These are phyloP conservation scores for Aureobasidium pullulans DNA, from an alignment of 2,329 filamentous ascomycete species.

Conservation along the genomic window DNA sequence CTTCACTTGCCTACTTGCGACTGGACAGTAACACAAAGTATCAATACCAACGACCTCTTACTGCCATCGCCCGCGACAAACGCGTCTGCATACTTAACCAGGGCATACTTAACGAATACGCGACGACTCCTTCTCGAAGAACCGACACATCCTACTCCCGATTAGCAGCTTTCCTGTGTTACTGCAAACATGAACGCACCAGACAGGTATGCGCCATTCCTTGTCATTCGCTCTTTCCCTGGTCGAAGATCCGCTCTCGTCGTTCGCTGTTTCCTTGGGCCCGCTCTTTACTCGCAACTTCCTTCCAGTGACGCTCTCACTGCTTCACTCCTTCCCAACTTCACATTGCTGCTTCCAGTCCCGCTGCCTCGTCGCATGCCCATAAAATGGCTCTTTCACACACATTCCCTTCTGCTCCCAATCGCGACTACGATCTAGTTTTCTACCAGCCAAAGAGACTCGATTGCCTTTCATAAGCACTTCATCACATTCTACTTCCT, in stretches of 20 bases:
- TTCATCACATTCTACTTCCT: background rate
- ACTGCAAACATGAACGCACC: conserved; percentile 44
- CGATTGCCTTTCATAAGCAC: background rate
- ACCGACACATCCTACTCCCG: background rate
- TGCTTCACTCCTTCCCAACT: background rate
- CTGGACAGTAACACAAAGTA: background rate
- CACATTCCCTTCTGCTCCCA: background rate
- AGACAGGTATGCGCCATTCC: conserved; percentile 39
- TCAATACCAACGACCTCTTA: background rate
- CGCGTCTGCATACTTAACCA: background rate
- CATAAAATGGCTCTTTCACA: background rate
- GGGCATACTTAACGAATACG: background rate
- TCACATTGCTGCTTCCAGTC: background rate
- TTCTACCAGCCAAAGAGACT: background rate
- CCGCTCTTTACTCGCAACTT: background rate
- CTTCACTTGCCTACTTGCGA: background rate
- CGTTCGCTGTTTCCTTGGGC: background rate
- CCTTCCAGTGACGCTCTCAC: background rate
- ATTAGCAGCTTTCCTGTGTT: background rate
- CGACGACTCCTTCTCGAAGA: conserved; percentile 1
- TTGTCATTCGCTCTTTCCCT: background rate
- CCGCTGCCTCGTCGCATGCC: background rate
- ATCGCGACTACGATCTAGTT: background rate
- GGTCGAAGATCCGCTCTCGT: background rate
- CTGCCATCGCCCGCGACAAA: background rate